These are phyloP conservation scores for Capsicum baccatum DNA, from an alignment of 257 asterid genomes.

Conservation along the genomic window DNA sequence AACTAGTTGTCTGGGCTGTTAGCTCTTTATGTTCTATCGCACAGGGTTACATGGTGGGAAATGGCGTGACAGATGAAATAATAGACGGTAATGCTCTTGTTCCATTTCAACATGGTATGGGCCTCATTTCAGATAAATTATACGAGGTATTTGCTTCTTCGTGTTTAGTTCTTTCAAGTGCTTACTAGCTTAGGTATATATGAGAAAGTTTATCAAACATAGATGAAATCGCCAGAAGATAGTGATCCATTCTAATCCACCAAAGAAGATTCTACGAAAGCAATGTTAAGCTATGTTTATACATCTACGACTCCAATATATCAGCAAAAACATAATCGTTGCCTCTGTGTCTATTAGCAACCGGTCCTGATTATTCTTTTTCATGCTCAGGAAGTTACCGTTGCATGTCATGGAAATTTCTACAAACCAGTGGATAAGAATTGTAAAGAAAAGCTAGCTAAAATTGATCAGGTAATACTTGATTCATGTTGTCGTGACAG, in stretches of 20 bases:
- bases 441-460: slow-evolving; percentile 57
- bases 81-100: slow-evolving; percentile 92
- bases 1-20: neutral
- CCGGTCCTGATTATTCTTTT: slow-evolving; percentile 34
- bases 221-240: neutral
- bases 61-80: slow-evolving; percentile 80
- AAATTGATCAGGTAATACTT: slow-evolving; percentile 59
- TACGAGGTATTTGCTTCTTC: slow-evolving; percentile 57
- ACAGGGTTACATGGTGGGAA: slow-evolving; percentile 99
- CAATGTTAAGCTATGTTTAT: neutral
- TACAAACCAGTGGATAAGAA: slow-evolving; percentile 49
- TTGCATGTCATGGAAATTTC: slow-evolving; percentile 69
- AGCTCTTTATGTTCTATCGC: slow-evolving; percentile 30
- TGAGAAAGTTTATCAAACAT: neutral
- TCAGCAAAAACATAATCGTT: neutral
- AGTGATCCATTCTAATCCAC: neutral
- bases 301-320: neutral
- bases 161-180: neutral
- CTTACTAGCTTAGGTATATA: neutral
- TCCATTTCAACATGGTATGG: slow-evolving; percentile 97
- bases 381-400: slow-evolving; percentile 58
- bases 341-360: neutral
- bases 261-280: neutral
- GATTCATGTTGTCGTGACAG: neutral
- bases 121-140: slow-evolving; percentile 82